Percentiles rank a stretch among this genome's conserved stretches.
These are phyloP conservation scores for Tulasnella calospora DNA, from an alignment of 768 basidiomycete species.

Conservation along the genomic window DNA sequence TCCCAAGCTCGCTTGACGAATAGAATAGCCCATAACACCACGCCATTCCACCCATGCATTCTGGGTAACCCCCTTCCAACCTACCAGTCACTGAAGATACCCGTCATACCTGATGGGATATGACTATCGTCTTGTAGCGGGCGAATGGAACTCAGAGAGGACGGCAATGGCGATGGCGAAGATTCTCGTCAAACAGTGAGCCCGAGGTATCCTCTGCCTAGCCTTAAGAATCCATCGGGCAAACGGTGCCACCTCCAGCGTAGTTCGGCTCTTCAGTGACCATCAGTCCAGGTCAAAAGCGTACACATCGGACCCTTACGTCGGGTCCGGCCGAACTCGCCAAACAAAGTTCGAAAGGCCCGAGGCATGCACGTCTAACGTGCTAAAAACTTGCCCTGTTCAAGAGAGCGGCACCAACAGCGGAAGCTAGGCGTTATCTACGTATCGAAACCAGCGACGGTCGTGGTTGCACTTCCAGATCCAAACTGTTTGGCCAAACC, in stretches of 20 bases:
- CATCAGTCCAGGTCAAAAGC: background rate
- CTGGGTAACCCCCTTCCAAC: background rate
- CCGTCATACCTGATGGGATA: background rate
- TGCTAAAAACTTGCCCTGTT: background rate
- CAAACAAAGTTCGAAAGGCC: background rate
- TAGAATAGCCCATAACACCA: background rate
- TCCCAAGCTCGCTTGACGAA: background rate
- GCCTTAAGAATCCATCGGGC: background rate
- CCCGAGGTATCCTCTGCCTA: background rate
- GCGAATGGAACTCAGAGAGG: background rate
- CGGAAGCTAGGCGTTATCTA: background rate
- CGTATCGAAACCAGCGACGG: background rate
- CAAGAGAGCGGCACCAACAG: background rate
- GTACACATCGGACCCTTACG: background rate
- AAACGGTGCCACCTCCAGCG: background rate
- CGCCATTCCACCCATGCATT: background rate
- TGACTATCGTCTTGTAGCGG: background rate
- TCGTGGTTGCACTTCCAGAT: background rate
- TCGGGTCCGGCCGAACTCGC: background rate
- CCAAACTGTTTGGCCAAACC: background rate
- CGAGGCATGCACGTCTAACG: background rate
- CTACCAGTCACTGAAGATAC: background rate
- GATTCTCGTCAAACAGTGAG: background rate
- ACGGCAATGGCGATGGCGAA: background rate
- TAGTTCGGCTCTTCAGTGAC: background rate